Evolutionary conservation across 2,329 filamentous ascomycete species (phyloP).

Genomic region (Raffaelea albimanens): DNA sequence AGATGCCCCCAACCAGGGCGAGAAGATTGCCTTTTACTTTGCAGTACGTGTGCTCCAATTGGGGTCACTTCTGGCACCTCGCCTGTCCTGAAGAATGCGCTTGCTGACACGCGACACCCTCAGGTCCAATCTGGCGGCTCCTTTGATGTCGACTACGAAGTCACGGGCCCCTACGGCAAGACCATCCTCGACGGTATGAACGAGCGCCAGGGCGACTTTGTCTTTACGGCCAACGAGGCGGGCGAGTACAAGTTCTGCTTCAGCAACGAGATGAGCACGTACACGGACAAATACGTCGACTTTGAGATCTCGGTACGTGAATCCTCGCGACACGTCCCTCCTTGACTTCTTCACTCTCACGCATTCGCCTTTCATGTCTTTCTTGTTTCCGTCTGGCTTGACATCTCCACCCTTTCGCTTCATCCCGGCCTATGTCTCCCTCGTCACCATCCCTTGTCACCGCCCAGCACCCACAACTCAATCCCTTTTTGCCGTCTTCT

Average conservation of each 20-base stretch:
- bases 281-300: constrained; percentile 94
- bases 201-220: constrained; percentile 92
- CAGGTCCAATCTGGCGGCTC: constrained; percentile 97
- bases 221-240: constrained; percentile 80
- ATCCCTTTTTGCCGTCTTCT: neutral
- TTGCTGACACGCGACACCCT: neutral
- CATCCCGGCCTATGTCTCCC: too few species aligned
- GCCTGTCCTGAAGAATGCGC: too few species aligned
- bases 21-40: constrained; percentile 98
- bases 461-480: too few species aligned
- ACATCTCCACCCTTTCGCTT: too few species aligned
- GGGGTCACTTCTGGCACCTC: too few species aligned
- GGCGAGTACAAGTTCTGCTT: constrained; percentile 98
- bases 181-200: constrained; percentile 78
- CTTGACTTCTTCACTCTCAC: too few species aligned
- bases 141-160: constrained; percentile 92
- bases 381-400: too few species aligned
- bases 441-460: too few species aligned
- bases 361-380: too few species aligned
- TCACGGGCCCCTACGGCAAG: constrained; percentile 72
- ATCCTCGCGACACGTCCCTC: too few species aligned
- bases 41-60: constrained; percentile 51
- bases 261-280: constrained; percentile 96
- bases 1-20: constrained; percentile 62
- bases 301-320: constrained; percentile 83